Evolutionary conservation across 306 rosid genomes (phyloP).

Genomic region (Sesbania bispinosa): DNA sequence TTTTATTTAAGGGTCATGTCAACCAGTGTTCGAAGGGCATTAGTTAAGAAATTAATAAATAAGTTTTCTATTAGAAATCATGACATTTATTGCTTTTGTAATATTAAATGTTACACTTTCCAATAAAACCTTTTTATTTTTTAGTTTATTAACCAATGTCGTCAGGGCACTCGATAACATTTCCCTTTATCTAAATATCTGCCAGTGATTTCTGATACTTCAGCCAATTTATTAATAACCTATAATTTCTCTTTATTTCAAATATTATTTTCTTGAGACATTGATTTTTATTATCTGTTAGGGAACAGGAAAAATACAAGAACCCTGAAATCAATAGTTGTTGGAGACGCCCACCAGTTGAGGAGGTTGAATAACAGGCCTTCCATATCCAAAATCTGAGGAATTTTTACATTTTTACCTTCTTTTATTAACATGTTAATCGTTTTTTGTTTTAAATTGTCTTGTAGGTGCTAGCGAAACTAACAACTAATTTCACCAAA

Average conservation of each 20-base stretch:
- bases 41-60: no score
- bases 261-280: constrained; percentile 25
- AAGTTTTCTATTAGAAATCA: no score
- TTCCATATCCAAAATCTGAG: constrained; percentile 12
- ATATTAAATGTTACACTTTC: no score
- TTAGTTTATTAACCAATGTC: no score
- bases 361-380: constrained; percentile 62
- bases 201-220: not conserved
- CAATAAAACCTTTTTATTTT: no score
- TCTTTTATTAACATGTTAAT: not conserved
- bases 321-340: constrained; percentile 52
- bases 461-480: constrained; percentile 69
- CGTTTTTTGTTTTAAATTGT: constrained; percentile 20
- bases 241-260: not conserved
- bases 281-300: constrained; percentile 24
- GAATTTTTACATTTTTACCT: constrained; percentile 14
- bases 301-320: constrained; percentile 89
- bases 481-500: constrained; percentile 63
- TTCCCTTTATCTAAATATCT: no score
- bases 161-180: no score
- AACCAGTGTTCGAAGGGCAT: no score
- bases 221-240: constrained; percentile 10
- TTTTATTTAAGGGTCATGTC: no score
- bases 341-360: constrained; percentile 87
- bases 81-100: no score